phyloP scores from a whole-genome alignment of 1,284 basidiomycete species.

The Sanguinoderma infundibulare region DNA sequence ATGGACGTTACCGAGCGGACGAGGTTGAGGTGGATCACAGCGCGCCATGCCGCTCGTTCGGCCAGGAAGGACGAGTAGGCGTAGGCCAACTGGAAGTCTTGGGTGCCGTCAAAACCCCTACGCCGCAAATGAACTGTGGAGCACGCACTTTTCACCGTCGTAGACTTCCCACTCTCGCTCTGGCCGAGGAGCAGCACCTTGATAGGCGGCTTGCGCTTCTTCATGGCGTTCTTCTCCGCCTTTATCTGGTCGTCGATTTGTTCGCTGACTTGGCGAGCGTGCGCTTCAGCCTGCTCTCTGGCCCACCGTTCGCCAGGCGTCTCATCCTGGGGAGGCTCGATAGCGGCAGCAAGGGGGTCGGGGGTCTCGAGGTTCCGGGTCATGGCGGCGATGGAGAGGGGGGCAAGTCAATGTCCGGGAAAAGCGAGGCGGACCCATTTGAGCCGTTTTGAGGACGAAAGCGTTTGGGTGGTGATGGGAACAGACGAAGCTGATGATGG shows the following conservation, averaged over 20 bases:
- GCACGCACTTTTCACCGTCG: constrained; percentile 66
- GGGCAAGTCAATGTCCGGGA: background rate
- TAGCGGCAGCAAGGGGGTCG: constrained; percentile 61
- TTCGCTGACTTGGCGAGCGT: constrained; percentile 62
- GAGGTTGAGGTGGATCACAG: constrained; percentile 68
- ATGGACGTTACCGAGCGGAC: constrained; percentile 61
- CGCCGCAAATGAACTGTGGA: background rate
- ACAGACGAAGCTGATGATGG: constrained; percentile 26
- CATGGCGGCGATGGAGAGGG: constrained; percentile 19
- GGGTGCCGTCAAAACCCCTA: background rate
- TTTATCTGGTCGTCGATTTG: constrained; percentile 71
- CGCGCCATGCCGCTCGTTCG: constrained; percentile 63
- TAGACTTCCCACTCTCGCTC: constrained; percentile 52
- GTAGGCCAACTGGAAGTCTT: constrained; percentile 45
- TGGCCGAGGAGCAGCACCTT: constrained; percentile 62
- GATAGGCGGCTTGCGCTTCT: constrained; percentile 57
- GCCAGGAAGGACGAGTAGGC: constrained; percentile 53
- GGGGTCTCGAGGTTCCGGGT: constrained; percentile 21
- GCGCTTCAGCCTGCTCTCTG: constrained; percentile 59
- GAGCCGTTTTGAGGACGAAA: constrained; percentile 9
- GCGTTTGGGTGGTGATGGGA: constrained; percentile 23
- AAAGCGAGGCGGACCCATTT: constrained; percentile 5
- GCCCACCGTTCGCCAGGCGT: constrained; percentile 52
- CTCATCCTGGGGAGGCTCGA: constrained; percentile 65
- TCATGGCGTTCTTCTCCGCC: constrained; percentile 54